Conservation (phyloP, 306 rosid genomes). For the Corylus heterophylla region DNA sequence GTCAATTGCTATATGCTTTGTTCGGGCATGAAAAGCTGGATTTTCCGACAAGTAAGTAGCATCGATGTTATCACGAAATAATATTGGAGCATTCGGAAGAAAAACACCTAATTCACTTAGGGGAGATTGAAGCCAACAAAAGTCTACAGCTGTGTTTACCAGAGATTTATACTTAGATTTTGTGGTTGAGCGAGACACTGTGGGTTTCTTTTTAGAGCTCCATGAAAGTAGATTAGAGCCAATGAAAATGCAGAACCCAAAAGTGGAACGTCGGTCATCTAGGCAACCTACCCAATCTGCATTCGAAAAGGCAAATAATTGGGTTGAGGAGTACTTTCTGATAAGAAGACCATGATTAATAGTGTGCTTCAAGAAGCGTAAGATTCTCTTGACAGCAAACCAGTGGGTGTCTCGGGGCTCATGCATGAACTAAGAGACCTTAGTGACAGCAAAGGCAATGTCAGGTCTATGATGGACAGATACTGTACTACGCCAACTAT, state of each 20-base stretch:
- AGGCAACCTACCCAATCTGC: not conserved
- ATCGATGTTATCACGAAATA: not conserved
- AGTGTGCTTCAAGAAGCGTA: not conserved
- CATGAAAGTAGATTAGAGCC: not conserved
- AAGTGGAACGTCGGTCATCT: not conserved
- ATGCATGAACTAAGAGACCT: not conserved
- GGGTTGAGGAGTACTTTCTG: no score
- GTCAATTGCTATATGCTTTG: not conserved
- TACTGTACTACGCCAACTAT: not conserved
- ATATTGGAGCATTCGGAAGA: not conserved
- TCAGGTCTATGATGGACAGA: not conserved
- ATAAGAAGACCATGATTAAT: not conserved
- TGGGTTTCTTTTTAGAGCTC: not conserved
- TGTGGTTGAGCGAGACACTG: not conserved
- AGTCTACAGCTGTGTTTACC: not conserved
- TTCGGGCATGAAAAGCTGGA: not conserved
- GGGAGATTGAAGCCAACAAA: not conserved
- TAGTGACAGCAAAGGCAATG: not conserved
- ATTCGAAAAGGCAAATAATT: not conserved
- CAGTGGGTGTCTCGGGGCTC: not conserved
- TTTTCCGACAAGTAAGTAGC: not conserved
- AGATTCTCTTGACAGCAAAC: not conserved
- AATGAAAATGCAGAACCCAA: not conserved
- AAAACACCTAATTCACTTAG: not conserved
- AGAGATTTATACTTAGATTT: not conserved